Evolutionary conservation across 1,139 yeast genomes (phyloP).

Genomic region (Blastobotrys aristatus): DNA sequence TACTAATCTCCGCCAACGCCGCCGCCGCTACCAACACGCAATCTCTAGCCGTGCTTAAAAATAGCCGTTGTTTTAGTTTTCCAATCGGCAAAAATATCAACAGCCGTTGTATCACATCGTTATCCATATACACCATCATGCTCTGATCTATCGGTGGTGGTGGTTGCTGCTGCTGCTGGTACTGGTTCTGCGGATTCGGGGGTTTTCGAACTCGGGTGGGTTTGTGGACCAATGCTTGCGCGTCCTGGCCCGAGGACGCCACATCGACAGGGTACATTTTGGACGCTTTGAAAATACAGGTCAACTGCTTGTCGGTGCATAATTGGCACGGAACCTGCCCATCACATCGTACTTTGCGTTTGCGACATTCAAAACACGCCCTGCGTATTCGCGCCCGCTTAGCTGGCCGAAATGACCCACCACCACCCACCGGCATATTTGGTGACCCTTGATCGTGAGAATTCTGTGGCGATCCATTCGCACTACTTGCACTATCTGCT

Average conservation of each 20-base stretch:
- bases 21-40: conserved; percentile 3
- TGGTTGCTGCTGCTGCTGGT: background rate
- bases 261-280: conserved; percentile 9
- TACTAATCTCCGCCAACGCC: conserved; percentile 1
- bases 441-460: too few species aligned
- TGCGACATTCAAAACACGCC: conserved; percentile 9
- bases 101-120: background rate
- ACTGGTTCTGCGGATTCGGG: too few species aligned
- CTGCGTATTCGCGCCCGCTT: conserved; percentile 9
- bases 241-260: conserved; percentile 3
- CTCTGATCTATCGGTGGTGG: background rate
- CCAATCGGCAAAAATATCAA: conserved; percentile 2
- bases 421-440: too few species aligned
- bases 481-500: too few species aligned
- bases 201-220: background rate
- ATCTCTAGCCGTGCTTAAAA: conserved; percentile 3
- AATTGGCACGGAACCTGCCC: conserved; percentile 8
- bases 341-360: conserved; percentile 3
- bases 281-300: conserved; percentile 9
- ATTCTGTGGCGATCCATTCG: too few species aligned
- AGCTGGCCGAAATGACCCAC: too few species aligned
- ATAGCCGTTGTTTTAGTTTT: background rate
- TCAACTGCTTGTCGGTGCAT: conserved; percentile 1
- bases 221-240: conserved; percentile 7
- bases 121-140: background rate